phyloP scores from a whole-genome alignment of 345 rosid genomes.

The Moricandia arvensis region DNA sequence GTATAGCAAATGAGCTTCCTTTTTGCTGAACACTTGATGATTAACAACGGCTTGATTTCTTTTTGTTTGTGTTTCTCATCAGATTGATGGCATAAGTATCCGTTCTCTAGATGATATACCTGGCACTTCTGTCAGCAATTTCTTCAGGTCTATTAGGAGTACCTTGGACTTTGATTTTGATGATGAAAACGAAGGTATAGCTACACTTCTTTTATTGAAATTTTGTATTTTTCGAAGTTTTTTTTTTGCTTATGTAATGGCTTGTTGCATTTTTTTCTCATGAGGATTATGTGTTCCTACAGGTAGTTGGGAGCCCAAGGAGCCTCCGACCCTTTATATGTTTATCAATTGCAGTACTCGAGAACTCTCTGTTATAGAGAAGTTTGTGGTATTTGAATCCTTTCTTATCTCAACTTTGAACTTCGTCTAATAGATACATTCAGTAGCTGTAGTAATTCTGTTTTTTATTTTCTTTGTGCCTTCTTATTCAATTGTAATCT shows the following conservation, averaged over 20 bases:
- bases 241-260: not conserved
- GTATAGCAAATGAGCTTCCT: constrained; percentile 37
- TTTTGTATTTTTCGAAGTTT: not conserved
- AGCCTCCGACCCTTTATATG: constrained; percentile 77
- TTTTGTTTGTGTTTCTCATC: constrained; percentile 38
- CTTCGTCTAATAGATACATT: constrained; percentile 15
- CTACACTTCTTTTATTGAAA: not conserved
- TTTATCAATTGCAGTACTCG: constrained; percentile 88
- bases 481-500: not conserved
- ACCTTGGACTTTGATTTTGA: constrained; percentile 96
- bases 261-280: not conserved
- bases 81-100: constrained; percentile 79
- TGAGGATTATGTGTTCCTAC: constrained; percentile 28
- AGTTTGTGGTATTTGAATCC: constrained; percentile 72
- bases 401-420: constrained; percentile 19
- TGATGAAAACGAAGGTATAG: constrained; percentile 83
- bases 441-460: constrained; percentile 8
- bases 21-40: not conserved
- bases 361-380: constrained; percentile 83
- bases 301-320: constrained; percentile 77
- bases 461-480: not conserved
- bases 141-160: constrained; percentile 82
- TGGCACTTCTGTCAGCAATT: constrained; percentile 56
- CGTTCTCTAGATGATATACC: constrained; percentile 84
- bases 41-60: constrained; percentile 24